phyloP scores from a whole-genome alignment of 345 rosid species.

The Triadica sebifera region DNA sequence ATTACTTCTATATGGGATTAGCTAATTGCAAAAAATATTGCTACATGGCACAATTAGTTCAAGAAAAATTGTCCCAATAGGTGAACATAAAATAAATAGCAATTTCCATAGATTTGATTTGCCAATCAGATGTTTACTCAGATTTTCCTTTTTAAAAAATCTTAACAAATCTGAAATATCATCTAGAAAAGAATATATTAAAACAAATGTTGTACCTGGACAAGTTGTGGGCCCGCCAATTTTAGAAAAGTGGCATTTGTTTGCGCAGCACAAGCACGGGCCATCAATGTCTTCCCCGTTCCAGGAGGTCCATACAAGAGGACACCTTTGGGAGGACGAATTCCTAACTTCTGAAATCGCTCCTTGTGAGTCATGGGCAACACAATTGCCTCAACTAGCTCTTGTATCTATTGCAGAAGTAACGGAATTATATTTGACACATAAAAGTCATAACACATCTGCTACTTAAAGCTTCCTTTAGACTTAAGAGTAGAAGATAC shows the following conservation, averaged over 20 bases:
- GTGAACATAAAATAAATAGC: neutral
- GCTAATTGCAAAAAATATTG: neutral
- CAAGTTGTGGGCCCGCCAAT: constrained; percentile 97
- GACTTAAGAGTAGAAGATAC: constrained; percentile 23
- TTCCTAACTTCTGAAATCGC: constrained; percentile 82
- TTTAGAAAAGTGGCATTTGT: constrained; percentile 97
- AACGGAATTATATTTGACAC: neutral
- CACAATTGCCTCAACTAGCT: constrained; percentile 97
- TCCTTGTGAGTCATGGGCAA: constrained; percentile 98
- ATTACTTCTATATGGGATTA: neutral
- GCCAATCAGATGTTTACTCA: neutral
- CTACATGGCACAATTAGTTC: neutral
- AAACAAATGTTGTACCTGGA: constrained; percentile 54
- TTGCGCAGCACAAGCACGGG: constrained; percentile 99
- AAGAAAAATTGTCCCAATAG: neutral
- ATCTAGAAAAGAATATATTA: neutral
- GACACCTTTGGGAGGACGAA: constrained; percentile 98
- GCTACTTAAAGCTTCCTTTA: neutral
- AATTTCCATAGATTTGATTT: neutral
- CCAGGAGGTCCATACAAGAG: constrained; percentile 99
- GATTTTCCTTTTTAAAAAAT: neutral
- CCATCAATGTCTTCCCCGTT: constrained; percentile 98
- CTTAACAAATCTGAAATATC: neutral
- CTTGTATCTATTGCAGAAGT: constrained; percentile 75
- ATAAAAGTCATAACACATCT: neutral